Evolutionary conservation across 768 basidiomycete genomes (phyloP), one percentile per base, ranked within the genome.

Genomic region (Pleurotus pulmonarius): DNA sequence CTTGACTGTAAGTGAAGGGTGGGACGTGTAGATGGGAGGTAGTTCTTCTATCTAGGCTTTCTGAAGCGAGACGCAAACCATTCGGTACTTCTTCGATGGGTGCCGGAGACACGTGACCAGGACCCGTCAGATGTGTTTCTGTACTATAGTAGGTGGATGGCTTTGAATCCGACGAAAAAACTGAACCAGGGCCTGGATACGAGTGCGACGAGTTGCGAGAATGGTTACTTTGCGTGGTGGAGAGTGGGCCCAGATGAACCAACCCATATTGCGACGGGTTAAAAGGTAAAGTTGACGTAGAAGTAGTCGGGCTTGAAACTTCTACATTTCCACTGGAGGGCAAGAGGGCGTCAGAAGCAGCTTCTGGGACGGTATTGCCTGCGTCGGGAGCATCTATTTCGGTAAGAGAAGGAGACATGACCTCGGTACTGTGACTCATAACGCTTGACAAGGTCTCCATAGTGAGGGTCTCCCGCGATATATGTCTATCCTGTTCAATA

Each of bases 211-310:
- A 22, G 49, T 43, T 43, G 56, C 41, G 16, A 40, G 43, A 47
- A 56, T 24, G 41, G 1, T 48, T 46, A 15, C 25, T 54, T 15
- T 41, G 25, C 11, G 69, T 59, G 1, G 66, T 46, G 8, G 67
- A 64, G 2, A 74, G 54, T 13, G 75, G 73, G 3, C 73, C 70
- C 2, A 79, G 65, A 65, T 76, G 77, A 11, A 79, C 75, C 43
- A 78, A 58, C 13, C 74, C 75, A 55, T 67, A 70, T 58, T 75
- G 71, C 12, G 75, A 75, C 11, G 68, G 69, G 57, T 76, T 77
- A 60, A 74, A 73, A 3, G 73, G 70, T 29, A 29, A 29, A 29
- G 29, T 29, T 11, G 29, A 9, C 11, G 29, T 29, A 7, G 29
- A 9, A 9, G 29, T 7, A 29, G 8, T 29, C 29, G 29, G 29